A percentile compares a stretch with the other conserved stretches of the same genome.
Evolutionary conservation across 164 flowering plant species (phyloP).

Genomic region (Cinnamomum micranthum): DNA sequence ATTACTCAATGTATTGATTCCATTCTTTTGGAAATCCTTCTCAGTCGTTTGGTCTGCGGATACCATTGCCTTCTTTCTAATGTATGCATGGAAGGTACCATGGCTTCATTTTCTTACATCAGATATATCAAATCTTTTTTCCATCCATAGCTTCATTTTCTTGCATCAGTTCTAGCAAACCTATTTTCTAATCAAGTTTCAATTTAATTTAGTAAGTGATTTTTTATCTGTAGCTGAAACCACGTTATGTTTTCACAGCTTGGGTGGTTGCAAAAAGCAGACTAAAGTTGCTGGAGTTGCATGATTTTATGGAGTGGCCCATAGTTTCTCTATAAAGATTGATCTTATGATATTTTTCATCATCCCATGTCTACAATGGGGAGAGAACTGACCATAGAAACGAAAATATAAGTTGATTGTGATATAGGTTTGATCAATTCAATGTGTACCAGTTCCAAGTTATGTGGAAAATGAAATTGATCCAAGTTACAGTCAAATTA

Average conservation of each 20-base stretch:
- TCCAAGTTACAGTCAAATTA: not conserved
- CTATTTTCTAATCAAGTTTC: not conserved
- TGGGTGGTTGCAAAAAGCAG: conserved; percentile 54
- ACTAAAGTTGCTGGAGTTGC: conserved; percentile 17
- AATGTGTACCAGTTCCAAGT: not conserved
- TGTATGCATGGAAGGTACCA: conserved; percentile 97
- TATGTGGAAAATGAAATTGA: not conserved
- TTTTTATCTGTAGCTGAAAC: not conserved
- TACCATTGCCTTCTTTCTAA: conserved; percentile 72
- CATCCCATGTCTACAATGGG: not conserved
- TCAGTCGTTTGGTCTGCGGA: conserved; percentile 94
- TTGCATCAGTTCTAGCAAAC: not conserved
- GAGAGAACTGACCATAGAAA: not conserved
- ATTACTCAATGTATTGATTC: conserved; percentile 73
- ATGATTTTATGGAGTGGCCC: not conserved
- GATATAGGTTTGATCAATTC: not conserved
- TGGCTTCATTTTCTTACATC: not conserved
- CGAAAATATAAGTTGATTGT: not conserved
- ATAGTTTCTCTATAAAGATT: not conserved
- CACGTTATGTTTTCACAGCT: conserved; percentile 31
- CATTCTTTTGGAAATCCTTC: conserved; percentile 90
- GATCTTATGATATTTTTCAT: not conserved
- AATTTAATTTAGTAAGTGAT: not conserved
- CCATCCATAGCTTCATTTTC: not conserved
- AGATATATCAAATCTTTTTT: not conserved